Base-by-base conservation (phyloP, 83 land plant genomes). In the Larix sibirica region DNA sequence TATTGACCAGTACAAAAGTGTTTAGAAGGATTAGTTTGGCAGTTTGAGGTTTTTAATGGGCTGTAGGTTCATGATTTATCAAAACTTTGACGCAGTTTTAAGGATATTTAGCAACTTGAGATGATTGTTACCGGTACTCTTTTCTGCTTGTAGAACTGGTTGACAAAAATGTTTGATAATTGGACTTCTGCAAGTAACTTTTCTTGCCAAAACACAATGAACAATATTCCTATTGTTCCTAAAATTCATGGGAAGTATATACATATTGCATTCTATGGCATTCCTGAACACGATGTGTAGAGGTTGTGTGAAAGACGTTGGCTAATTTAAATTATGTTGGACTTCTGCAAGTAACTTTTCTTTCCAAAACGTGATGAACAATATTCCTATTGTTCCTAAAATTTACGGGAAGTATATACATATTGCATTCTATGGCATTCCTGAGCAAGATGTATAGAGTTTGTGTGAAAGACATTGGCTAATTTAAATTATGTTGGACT, bases 381-480 rank as follows among this genome's bases (percentile, higher is more conserved):
- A 38, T 70, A 70, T 70, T 38, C 42, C n/a, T 70, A 36, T 70
- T 33, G 75, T 31, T 70, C 75, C 23, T 70, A 21, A 36, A 70
- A 6, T 38, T 70, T 13, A 70, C 18, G 50, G 36, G 75, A 70
- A 36, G 75, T 38, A 70, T 40, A 38, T 40, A 38, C 23, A 36
- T 21, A 38, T 40, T 33, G 50, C 47, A 38, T 70, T 38, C n/a
- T 20, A 31, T 17, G 21, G 18, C 40, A 33, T 70, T 38, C 18
- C 40, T 38, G 21, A 38, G 40, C 38, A 17, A 10, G 4, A 70
- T 8, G 2, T 70, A n/a, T 70, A 20, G 21, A 70, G 21, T 1
- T 17, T 70, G 74, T 70, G 6, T n/a, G 74, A 70, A 20, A 70
- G 38, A 20, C 74, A 66, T 4, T 17, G 75, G 75, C 75, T 70